These are phyloP conservation scores for Aspergillus sclerotioniger DNA, from an alignment of 495 filamentous ascomycete species.

Conservation along the genomic window DNA sequence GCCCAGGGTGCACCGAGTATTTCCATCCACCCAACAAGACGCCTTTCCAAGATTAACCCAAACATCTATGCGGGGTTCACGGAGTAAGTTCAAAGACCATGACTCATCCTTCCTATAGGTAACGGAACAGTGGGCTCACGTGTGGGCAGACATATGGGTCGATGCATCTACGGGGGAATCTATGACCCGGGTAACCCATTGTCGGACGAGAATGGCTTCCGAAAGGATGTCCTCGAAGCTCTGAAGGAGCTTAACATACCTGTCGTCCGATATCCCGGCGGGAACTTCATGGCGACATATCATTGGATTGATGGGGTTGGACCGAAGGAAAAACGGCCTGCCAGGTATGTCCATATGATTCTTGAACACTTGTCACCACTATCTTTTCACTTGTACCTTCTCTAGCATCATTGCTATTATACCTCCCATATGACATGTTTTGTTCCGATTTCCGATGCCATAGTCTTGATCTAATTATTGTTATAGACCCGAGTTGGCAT, in stretches of 20 bases:
- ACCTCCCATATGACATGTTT: not conserved
- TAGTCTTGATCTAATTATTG: not conserved
- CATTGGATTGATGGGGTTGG: slow-evolving; percentile 81
- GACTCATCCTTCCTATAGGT: not conserved
- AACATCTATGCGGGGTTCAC: slow-evolving; percentile 77
- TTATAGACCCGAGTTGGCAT: slow-evolving; percentile 68
- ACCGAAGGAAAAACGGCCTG: slow-evolving; percentile 62
- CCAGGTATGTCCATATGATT: slow-evolving; percentile 32
- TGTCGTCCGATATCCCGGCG: slow-evolving; percentile 75
- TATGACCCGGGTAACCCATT: slow-evolving; percentile 70
- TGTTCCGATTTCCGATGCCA: not conserved
- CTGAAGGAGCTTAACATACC: slow-evolving; percentile 69
- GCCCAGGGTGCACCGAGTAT: slow-evolving; percentile 58
- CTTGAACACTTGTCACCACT: not conserved
- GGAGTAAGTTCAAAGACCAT: slow-evolving; percentile 50
- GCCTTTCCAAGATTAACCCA: slow-evolving; percentile 65
- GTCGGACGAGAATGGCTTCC: slow-evolving; percentile 72
- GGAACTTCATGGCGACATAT: slow-evolving; percentile 79
- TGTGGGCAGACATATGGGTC: slow-evolving; percentile 66
- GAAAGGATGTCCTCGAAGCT: slow-evolving; percentile 69
- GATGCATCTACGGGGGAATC: slow-evolving; percentile 83
- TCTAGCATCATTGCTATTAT: not conserved
- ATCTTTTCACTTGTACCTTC: not conserved
- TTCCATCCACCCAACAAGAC: slow-evolving; percentile 56
- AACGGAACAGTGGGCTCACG: slow-evolving; percentile 11